A percentile compares a stretch with the other conserved stretches of the same genome.
phyloP scores from a whole-genome alignment of 148 eudicot genomes.

The Chenopodium formosanum region DNA sequence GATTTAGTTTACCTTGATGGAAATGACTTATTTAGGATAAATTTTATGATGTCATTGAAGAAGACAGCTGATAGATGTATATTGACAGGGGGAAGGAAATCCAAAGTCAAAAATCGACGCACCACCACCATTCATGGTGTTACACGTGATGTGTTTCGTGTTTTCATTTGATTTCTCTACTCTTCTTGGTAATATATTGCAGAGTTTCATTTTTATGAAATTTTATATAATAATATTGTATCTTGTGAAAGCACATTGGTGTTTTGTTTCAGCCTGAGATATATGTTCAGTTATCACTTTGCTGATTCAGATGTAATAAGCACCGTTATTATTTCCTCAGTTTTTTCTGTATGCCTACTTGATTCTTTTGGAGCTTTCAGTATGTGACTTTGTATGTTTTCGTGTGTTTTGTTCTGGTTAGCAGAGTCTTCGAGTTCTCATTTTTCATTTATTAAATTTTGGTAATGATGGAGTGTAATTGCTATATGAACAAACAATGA shows the following conservation, averaged over 20 bases:
- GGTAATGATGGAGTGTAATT: too few species aligned
- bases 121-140: slow-evolving; percentile 71
- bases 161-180: slow-evolving; percentile 74
- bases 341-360: too few species aligned
- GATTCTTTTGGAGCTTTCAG: too few species aligned
- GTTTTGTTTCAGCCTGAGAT: too few species aligned
- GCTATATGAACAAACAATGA: too few species aligned
- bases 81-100: slow-evolving; percentile 62
- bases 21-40: background rate
- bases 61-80: background rate
- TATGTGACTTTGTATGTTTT: too few species aligned
- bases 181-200: slow-evolving; percentile 62
- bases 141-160: slow-evolving; percentile 71
- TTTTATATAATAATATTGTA: background rate
- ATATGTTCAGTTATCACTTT: too few species aligned
- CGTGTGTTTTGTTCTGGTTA: too few species aligned
- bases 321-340: too few species aligned
- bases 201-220: background rate
- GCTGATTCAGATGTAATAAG: too few species aligned
- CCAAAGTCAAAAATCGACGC: slow-evolving; percentile 34
- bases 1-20: background rate
- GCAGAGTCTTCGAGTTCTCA: too few species aligned
- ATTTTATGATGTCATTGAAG: background rate
- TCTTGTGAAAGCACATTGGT: background rate
- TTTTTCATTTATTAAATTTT: too few species aligned